A percentile compares a stretch with the other conserved stretches of the same genome.
Evolutionary conservation across 108 stramenopile species (phyloP).

Genomic region (Cyclotella distinguenda): DNA sequence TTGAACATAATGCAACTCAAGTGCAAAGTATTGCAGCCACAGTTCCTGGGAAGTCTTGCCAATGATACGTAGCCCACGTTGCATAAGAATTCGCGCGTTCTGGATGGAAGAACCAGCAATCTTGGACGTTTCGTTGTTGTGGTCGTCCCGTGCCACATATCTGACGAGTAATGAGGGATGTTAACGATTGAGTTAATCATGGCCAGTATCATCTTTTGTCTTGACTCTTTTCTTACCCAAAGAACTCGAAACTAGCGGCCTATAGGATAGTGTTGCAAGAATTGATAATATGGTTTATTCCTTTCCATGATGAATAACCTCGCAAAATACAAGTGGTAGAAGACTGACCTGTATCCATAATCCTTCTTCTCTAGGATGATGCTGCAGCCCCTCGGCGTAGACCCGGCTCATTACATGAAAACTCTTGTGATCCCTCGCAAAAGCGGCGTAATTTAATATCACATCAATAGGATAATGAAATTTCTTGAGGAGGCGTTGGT

Average conservation of each 20-base stretch:
- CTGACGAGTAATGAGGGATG: neutral
- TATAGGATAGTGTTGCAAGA: neutral
- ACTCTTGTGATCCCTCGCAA: conserved; percentile 57
- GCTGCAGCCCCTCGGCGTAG: conserved; percentile 79
- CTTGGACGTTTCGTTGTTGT: conserved; percentile 20
- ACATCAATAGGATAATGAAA: conserved; percentile 70
- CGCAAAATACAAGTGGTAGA: no score
- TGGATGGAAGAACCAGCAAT: conserved; percentile 52
- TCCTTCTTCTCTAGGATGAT: conserved; percentile 72
- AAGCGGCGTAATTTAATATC: conserved; percentile 70
- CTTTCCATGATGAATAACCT: neutral
- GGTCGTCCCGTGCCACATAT: conserved; percentile 11
- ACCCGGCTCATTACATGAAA: conserved; percentile 55
- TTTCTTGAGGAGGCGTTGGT: conserved; percentile 68
- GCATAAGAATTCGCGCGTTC: conserved; percentile 80
- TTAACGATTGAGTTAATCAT: neutral
- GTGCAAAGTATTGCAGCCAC: conserved; percentile 80
- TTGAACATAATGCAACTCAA: conserved; percentile 85
- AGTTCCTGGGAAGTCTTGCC: conserved; percentile 56
- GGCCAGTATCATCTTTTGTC: neutral
- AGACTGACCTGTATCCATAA: conserved; percentile 62
- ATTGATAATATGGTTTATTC: neutral
- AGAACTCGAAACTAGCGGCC: conserved; percentile 83
- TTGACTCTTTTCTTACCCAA: conserved; percentile 46
- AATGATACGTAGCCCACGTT: conserved; percentile 79